Conservation (phyloP, 2,329 filamentous ascomycete species). For the Fusarium sp. region DNA sequence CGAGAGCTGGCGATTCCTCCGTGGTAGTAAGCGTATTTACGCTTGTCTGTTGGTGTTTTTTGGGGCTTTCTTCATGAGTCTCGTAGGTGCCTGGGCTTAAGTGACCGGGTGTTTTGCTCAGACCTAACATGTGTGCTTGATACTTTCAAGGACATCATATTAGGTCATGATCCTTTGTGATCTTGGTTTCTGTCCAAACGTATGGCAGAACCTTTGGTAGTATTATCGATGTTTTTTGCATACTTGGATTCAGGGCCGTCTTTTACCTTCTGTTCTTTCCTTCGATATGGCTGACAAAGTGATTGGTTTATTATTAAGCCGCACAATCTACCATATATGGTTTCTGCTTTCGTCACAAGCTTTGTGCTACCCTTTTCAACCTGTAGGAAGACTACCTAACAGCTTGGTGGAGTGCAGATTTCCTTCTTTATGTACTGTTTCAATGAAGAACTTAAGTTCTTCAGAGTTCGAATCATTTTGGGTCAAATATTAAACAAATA, state of each 20-base stretch:
- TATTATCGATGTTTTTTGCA: neutral
- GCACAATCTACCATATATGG: neutral
- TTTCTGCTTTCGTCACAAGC: slow-evolving; percentile 7
- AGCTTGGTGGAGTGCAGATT: neutral
- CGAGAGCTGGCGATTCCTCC: slow-evolving; percentile 70
- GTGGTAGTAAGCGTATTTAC: slow-evolving; percentile 65
- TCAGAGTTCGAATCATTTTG: neutral
- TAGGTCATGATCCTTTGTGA: neutral
- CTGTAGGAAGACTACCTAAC: neutral
- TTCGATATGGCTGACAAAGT: neutral
- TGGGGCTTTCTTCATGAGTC: slow-evolving; percentile 73
- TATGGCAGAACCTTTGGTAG: neutral
- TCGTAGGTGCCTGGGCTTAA: slow-evolving; percentile 73
- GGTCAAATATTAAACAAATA: neutral
- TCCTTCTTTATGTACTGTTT: slow-evolving; percentile 10
- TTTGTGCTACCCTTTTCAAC: neutral
- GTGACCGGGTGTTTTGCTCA: slow-evolving; percentile 25
- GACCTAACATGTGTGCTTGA: neutral
- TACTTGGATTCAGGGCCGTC: neutral
- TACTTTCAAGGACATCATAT: neutral
- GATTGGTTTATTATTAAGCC: neutral
- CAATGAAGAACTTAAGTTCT: neutral
- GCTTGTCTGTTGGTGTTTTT: slow-evolving; percentile 70
- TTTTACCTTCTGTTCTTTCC: neutral
- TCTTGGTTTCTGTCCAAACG: neutral